Conservation (phyloP, 768 basidiomycete genomes). For the Cystofilobasidium bisporidii region DNA sequence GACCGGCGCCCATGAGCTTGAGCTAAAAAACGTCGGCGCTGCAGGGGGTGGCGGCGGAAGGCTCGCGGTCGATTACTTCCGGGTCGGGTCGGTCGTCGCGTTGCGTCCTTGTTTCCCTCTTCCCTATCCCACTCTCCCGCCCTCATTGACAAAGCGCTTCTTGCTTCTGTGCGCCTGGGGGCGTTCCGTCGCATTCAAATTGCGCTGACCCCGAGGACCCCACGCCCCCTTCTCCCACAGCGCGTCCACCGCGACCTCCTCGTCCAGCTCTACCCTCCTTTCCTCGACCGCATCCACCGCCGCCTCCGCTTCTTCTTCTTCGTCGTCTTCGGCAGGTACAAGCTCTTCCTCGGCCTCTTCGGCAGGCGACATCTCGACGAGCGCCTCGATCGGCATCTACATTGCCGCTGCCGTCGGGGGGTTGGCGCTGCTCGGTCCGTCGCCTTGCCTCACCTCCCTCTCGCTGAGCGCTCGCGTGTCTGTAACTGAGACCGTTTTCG, state of each 20-base stretch:
- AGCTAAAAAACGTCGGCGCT: neutral
- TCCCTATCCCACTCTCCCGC: no score
- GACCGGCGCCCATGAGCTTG: neutral
- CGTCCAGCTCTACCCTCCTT: neutral
- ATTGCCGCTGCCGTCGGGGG: neutral
- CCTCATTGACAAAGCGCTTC: no score
- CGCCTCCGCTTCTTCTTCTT: neutral
- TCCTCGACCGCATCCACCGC: neutral
- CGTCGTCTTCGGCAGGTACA: neutral
- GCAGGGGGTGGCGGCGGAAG: neutral
- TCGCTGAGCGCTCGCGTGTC: no score
- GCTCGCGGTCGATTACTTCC: neutral
- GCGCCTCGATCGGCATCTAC: conserved; percentile 5
- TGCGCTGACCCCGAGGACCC: no score
- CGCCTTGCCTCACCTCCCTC: neutral
- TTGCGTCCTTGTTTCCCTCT: neutral
- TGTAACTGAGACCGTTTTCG: neutral
- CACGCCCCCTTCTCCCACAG: no score
- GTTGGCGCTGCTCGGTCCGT: neutral
- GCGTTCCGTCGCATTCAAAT: no score
- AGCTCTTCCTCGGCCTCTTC: neutral
- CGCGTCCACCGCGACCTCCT: no score
- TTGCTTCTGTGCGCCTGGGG: no score
- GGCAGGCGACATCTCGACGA: neutral
- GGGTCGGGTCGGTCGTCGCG: neutral